These are phyloP conservation scores for Apophysomyces ossiformis DNA, from an alignment of 371 early-diverging fungal species.

Conservation along the genomic window DNA sequence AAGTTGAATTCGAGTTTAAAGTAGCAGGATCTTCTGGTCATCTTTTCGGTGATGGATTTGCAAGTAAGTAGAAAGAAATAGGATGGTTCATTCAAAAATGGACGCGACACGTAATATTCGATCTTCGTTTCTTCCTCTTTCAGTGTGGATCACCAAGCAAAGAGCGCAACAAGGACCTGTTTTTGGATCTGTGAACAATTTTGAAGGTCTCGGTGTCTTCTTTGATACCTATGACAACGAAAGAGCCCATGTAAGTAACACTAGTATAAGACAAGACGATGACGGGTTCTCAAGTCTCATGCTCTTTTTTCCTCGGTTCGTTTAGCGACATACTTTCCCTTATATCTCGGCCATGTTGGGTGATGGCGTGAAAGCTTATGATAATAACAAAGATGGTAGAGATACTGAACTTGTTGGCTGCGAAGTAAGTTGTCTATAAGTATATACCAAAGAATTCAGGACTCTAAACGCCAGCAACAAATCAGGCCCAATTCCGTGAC, in stretches of 20 bases:
- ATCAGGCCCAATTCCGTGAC: constrained; percentile 74
- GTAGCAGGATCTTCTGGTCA: constrained; percentile 71
- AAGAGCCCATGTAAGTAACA: constrained; percentile 66
- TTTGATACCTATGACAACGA: constrained; percentile 97
- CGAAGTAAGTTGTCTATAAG: constrained; percentile 45
- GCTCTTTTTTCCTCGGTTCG: too few relatives aligned
- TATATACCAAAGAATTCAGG: too few relatives aligned
- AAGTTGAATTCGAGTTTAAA: constrained; percentile 92
- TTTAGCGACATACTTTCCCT: constrained; percentile 72
- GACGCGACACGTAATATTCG: background rate
- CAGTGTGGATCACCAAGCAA: constrained; percentile 56
- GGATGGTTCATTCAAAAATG: background rate
- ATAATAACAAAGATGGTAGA: constrained; percentile 83
- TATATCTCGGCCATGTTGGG: constrained; percentile 92
- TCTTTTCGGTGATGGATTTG: constrained; percentile 95
- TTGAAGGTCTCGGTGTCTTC: constrained; percentile 92
- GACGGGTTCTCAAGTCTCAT: background rate
- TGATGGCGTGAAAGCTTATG: constrained; percentile 86
- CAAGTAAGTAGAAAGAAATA: constrained; percentile 73
- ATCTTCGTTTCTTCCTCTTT: background rate
- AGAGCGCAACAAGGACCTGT: constrained; percentile 73
- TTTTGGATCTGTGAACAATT: constrained; percentile 89
- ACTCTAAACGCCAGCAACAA: too few relatives aligned
- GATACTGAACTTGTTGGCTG: constrained; percentile 70
- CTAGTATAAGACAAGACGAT: background rate